Percentiles rank a stretch among this genome's conserved stretches.
Conservation (phyloP, 139 green algal genomes). For the Astrephomene gubernaculifera region DNA sequence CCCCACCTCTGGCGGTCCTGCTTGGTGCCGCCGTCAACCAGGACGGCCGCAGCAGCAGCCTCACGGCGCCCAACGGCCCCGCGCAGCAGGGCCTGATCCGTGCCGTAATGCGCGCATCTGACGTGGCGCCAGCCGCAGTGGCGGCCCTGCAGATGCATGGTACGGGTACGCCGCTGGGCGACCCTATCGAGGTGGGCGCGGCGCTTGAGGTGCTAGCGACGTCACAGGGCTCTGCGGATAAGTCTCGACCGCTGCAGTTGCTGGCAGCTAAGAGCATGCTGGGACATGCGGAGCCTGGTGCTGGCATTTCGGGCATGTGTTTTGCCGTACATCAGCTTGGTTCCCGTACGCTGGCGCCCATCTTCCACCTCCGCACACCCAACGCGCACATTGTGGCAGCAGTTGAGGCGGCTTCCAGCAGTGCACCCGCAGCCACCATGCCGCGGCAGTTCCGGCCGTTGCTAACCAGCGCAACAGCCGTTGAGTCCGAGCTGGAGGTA, state of each 20-base stretch:
- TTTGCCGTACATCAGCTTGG: constrained; percentile 33
- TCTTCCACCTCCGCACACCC: constrained; percentile 73
- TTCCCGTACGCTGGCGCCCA: not conserved
- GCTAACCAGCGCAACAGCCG: not conserved
- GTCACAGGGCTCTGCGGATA: not conserved
- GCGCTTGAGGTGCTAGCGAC: constrained; percentile 37
- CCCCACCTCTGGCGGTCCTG: constrained; percentile 50
- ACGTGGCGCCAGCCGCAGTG: constrained; percentile 16
- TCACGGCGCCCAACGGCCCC: constrained; percentile 91
- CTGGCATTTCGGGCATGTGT: constrained; percentile 66
- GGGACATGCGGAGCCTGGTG: constrained; percentile 83
- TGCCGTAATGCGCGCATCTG: constrained; percentile 51
- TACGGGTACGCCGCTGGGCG: constrained; percentile 84
- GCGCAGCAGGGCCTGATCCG: constrained; percentile 83
- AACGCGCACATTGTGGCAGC: constrained; percentile 73
- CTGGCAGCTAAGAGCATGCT: constrained; percentile 74
- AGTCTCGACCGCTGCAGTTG: constrained; percentile 56
- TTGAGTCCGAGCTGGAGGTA: not conserved
- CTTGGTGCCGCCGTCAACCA: constrained; percentile 75
- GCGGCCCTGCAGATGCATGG: constrained; percentile 77
- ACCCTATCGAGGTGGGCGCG: constrained; percentile 85
- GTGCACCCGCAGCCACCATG: not conserved
- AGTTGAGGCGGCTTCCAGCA: constrained; percentile 24
- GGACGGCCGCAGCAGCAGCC: constrained; percentile 85
- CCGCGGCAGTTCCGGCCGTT: constrained; percentile 15